These are phyloP conservation scores for Wickerhamiella slavikovae DNA, from an alignment of 805 yeast genomes.

Conservation along the genomic window DNA sequence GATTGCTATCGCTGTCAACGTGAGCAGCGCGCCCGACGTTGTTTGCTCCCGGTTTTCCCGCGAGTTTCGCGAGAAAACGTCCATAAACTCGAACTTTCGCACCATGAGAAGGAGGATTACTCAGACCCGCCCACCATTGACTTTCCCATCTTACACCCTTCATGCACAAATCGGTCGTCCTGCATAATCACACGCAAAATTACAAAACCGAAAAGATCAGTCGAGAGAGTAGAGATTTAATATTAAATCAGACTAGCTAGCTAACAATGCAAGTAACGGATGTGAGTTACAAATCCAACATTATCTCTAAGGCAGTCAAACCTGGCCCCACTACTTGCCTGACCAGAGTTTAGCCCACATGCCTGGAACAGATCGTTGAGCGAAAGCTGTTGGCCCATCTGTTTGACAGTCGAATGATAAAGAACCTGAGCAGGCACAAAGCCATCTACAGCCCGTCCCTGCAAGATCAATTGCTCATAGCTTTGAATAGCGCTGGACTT, in stretches of 20 bases:
- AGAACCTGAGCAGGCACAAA: conserved; percentile 17
- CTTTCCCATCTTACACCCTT: too few species aligned
- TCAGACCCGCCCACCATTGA: too few species aligned
- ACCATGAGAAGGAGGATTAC: conserved; percentile 1
- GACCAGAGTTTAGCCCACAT: conserved; percentile 7
- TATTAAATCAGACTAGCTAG: not conserved
- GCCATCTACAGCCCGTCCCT: conserved; percentile 16
- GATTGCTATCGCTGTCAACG: conserved; percentile 43
- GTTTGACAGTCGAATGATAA: conserved; percentile 13
- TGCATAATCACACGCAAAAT: too few species aligned
- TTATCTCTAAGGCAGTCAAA: conserved; percentile 16
- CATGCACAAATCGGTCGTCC: too few species aligned
- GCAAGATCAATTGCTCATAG: conserved; percentile 9
- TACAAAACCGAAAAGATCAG: too few species aligned
- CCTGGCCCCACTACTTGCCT: conserved; percentile 3
- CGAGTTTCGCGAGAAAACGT: conserved; percentile 84
- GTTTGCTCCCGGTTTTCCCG: conserved; percentile 86
- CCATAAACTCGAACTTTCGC: conserved; percentile 18
- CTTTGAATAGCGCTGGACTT: conserved; percentile 11
- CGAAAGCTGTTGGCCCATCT: conserved; percentile 8
- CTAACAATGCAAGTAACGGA: conserved; percentile 3
- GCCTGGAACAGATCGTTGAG: conserved; percentile 15
- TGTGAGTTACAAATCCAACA: conserved; percentile 18
- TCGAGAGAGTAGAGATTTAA: not conserved
- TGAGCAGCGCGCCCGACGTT: conserved; percentile 74